A percentile compares a stretch with the other conserved stretches of the same genome.
These are phyloP conservation scores for Paecilomyces sp. DNA, from an alignment of 2,329 filamentous ascomycete genomes.

Conservation along the genomic window DNA sequence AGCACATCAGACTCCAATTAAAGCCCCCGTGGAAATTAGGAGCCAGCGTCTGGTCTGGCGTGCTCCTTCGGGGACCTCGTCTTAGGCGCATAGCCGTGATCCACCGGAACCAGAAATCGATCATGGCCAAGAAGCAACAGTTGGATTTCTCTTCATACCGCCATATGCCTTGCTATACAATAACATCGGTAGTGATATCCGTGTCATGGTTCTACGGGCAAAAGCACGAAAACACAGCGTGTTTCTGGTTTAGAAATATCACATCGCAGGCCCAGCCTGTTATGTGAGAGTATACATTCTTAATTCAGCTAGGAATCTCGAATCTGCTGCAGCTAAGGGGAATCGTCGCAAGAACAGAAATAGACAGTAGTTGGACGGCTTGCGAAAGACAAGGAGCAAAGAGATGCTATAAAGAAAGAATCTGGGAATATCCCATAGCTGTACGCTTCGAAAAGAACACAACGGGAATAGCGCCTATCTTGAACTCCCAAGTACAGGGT, in stretches of 20 bases:
- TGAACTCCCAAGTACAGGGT: not conserved
- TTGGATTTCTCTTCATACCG: not conserved
- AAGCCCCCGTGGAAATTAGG: not conserved
- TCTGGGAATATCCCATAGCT: not conserved
- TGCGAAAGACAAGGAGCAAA: not conserved
- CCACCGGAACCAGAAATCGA: not conserved
- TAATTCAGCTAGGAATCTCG: not conserved
- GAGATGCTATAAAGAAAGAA: not conserved
- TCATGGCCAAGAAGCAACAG: not conserved
- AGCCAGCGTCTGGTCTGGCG: not conserved
- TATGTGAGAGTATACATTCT: not conserved
- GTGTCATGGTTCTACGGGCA: not conserved
- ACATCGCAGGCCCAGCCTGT: not conserved
- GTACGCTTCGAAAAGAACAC: not conserved
- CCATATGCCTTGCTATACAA: not conserved
- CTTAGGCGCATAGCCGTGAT: not conserved
- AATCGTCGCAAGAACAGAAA: not conserved
- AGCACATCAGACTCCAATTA: not conserved
- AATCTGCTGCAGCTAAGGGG: not conserved
- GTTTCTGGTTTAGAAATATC: not conserved
- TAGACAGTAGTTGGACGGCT: not conserved
- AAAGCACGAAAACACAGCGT: not conserved
- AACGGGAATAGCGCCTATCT: not conserved
- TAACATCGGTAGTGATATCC: not conserved
- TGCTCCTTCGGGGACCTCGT: not conserved